Evolutionary conservation across 2,329 filamentous ascomycete genomes (phyloP), one percentile per base, ranked within the genome.

Genomic region (Colletotrichum kahawae): DNA sequence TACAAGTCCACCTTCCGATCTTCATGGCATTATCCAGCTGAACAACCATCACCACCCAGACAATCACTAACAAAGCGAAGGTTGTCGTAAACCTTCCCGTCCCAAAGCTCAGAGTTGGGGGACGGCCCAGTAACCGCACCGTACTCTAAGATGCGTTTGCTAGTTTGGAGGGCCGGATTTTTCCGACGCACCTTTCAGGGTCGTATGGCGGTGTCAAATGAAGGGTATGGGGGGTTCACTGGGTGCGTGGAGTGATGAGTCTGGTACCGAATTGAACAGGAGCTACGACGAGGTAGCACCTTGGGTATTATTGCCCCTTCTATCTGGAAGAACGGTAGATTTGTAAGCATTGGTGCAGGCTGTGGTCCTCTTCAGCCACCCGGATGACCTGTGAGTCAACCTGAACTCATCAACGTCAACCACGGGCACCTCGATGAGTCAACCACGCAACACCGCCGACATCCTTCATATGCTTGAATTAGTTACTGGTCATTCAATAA

Each of bases 41-140:
- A 43, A 1, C 18, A 43, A 38, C 36, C 36, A 38, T 1, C 7
- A 38, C 36, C 1, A 0, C 1, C 10, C 0, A 43, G 18, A 43
- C 8, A n/a, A 3, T 16, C 0, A 43, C 18, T 43, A 16, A 0
- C 18, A n/a, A 1, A 18, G 0, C 7, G 5, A 10, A 8, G 38
- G 18, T 10, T 8, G 18, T 0, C 8, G 18, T n/a, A 10, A 33
- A 33, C 9, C 6, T 36, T 36, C 24, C 4, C 5, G 34, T 36
- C 34, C 4, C 16, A 18, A 48, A 43, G 10, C 8, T 6, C 38
- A n/a, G 8, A 43, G 3, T 9, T 43, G 18, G 18, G 38, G 38
- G 5, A 48, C 5, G 9, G 1, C n/a, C 38, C 16, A 43, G 0
- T 16, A 48, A 48, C 0, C 10, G 1, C 5, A 4, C 5, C 10